These are phyloP conservation scores for Anisodus tanguticus DNA, from an alignment of 257 asterid genomes.

Conservation along the genomic window DNA sequence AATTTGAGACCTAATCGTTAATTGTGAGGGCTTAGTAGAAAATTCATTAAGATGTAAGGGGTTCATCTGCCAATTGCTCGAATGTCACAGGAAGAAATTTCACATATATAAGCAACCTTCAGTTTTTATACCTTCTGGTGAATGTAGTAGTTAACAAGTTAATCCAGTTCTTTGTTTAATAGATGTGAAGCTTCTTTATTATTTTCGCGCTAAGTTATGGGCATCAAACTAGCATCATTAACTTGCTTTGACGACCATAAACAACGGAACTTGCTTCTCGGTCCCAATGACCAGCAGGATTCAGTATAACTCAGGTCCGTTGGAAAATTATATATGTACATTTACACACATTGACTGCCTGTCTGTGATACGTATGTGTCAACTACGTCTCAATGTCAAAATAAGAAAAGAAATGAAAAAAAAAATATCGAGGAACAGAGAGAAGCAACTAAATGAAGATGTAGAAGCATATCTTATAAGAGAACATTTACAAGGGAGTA, in stretches of 20 bases:
- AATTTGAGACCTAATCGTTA: not conserved
- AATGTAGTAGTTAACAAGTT: not conserved
- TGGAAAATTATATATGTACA: not conserved
- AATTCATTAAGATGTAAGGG: not conserved
- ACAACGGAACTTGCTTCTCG: not conserved
- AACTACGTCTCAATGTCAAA: not conserved
- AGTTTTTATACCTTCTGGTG: not conserved
- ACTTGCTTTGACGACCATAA: not conserved
- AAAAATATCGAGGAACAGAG: not conserved
- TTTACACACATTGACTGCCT: not conserved
- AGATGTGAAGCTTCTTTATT: not conserved
- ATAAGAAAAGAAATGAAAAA: not conserved
- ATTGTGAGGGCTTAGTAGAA: not conserved
- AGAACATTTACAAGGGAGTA: constrained; percentile 27
- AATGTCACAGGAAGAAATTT: not conserved
- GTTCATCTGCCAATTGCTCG: not conserved
- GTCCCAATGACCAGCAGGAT: constrained; percentile 19
- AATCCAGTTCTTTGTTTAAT: not conserved
- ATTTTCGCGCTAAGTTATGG: not conserved
- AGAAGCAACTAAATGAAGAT: constrained; percentile 20
- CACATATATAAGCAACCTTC: not conserved
- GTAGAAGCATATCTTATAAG: constrained; percentile 6
- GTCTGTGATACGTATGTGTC: not conserved
- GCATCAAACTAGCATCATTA: not conserved
- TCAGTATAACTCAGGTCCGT: not conserved